Conservation (phyloP, 768 basidiomycete species). For the Phylloporus rhodoxanthus region DNA sequence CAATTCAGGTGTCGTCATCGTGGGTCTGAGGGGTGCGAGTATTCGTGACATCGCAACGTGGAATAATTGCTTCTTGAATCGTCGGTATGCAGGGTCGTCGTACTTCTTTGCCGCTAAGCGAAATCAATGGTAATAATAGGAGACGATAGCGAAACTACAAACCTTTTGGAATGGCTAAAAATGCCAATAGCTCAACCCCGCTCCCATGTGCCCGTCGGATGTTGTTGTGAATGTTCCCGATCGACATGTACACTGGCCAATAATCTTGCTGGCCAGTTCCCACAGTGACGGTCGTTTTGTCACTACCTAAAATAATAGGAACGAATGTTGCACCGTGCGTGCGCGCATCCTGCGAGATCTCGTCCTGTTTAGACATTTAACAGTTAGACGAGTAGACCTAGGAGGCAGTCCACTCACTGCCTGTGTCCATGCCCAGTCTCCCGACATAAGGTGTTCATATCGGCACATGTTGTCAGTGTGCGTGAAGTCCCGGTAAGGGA, state of each 20-base stretch:
- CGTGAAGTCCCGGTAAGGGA: constrained; percentile 4
- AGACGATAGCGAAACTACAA: background rate
- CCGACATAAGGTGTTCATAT: constrained; percentile 4
- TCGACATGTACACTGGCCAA: constrained; percentile 14
- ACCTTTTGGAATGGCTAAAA: constrained; percentile 29
- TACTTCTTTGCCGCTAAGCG: constrained; percentile 5
- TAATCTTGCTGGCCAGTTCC: constrained; percentile 15
- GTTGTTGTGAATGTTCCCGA: constrained; percentile 16
- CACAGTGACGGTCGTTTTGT: constrained; percentile 17
- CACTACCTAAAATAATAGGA: constrained; percentile 13
- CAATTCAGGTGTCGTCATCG: constrained; percentile 27
- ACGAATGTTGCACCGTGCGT: constrained; percentile 17
- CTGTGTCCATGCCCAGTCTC: constrained; percentile 8
- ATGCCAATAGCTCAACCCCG: constrained; percentile 14
- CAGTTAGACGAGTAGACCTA: background rate
- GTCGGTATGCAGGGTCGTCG: constrained; percentile 12
- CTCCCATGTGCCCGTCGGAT: constrained; percentile 5
- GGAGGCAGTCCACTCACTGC: background rate
- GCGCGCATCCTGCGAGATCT: constrained; percentile 13
- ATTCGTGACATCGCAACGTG: constrained; percentile 25
- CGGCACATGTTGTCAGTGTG: background rate
- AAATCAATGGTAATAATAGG: background rate
- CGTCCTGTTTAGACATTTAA: constrained; percentile 15
- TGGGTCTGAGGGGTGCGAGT: background rate
- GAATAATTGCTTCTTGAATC: constrained; percentile 31